Evolutionary conservation across 805 yeast genomes (phyloP).

Genomic region (Tetrapisispora iriomotensis): DNA sequence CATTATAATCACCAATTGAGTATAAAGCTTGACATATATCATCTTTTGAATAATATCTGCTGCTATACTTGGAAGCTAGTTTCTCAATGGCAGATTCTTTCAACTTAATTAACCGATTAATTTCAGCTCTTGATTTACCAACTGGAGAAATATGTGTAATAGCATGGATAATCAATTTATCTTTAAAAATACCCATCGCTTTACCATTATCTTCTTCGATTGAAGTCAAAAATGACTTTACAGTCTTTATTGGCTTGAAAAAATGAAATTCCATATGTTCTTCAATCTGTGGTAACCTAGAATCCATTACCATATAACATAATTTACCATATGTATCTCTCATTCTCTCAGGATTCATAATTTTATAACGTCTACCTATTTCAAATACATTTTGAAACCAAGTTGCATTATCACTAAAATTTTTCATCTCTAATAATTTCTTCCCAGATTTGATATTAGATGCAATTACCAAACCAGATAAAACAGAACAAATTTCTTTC

Average conservation of each 20-base stretch:
- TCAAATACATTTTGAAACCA: conserved; percentile 69
- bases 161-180: conserved; percentile 50
- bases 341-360: conserved; percentile 78
- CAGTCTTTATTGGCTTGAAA: conserved; percentile 62
- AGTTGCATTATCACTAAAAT: conserved; percentile 56
- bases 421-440: conserved; percentile 51
- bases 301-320: conserved; percentile 81
- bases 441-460: conserved; percentile 65
- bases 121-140: conserved; percentile 42
- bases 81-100: conserved; percentile 64
- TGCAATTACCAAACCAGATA: conserved; percentile 72
- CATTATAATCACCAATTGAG: conserved; percentile 71
- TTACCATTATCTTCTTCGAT: conserved; percentile 30
- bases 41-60: conserved; percentile 39
- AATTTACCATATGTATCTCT: conserved; percentile 70
- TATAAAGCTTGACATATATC: conserved; percentile 63
- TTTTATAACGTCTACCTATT: conserved; percentile 70
- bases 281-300: conserved; percentile 59
- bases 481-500: conserved; percentile 66
- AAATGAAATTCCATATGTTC: conserved; percentile 68
- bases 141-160: conserved; percentile 57
- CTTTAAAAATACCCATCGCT: conserved; percentile 42
- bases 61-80: conserved; percentile 40
- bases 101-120: conserved; percentile 49
- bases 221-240: conserved; percentile 37